Evolutionary conservation across 2,329 filamentous ascomycete genomes (phyloP).

Genomic region (Aspergillus sp.): DNA sequence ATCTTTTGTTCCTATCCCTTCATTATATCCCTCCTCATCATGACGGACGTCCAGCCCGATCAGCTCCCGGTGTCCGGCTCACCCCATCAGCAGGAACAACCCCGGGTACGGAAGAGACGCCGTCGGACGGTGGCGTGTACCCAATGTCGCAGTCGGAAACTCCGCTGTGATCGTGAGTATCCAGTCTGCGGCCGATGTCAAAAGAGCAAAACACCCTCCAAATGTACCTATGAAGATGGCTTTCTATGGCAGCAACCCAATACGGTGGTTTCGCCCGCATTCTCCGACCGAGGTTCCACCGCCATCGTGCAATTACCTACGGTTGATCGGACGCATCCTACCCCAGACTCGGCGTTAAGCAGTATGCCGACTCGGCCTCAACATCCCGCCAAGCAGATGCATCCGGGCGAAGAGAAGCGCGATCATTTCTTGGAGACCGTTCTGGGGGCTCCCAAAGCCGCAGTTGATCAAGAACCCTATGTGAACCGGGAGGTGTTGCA

Average conservation of each 20-base stretch:
- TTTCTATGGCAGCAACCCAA: constrained; percentile 40
- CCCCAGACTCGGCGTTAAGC: constrained; percentile 33
- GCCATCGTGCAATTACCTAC: constrained; percentile 15
- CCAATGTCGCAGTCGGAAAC: constrained; percentile 42
- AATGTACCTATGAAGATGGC: constrained; percentile 42
- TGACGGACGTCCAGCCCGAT: constrained; percentile 14
- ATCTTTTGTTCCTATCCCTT: neutral
- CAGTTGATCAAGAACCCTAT: constrained; percentile 32
- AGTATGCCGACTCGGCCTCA: constrained; percentile 24
- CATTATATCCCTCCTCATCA: neutral
- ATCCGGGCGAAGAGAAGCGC: constrained; percentile 23
- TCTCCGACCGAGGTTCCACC: constrained; percentile 24
- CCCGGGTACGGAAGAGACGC: constrained; percentile 37
- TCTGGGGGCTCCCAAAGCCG: constrained; percentile 33
- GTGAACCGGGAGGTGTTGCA: constrained; percentile 28
- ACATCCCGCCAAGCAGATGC: constrained; percentile 8
- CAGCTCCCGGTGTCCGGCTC: constrained; percentile 5
- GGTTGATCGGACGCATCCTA: constrained; percentile 24
- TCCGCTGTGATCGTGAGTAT: constrained; percentile 44
- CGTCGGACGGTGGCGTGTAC: constrained; percentile 42
- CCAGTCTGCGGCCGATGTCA: constrained; percentile 40
- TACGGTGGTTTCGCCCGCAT: constrained; percentile 28
- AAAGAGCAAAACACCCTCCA: constrained; percentile 34
- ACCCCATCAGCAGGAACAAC: constrained; percentile 11
- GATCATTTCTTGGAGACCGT: constrained; percentile 36